Evolutionary conservation across 352 stramenopile genomes (phyloP), one percentile per base, ranked within the genome.

Genomic region (Phytophthora pseudosyringae): DNA sequence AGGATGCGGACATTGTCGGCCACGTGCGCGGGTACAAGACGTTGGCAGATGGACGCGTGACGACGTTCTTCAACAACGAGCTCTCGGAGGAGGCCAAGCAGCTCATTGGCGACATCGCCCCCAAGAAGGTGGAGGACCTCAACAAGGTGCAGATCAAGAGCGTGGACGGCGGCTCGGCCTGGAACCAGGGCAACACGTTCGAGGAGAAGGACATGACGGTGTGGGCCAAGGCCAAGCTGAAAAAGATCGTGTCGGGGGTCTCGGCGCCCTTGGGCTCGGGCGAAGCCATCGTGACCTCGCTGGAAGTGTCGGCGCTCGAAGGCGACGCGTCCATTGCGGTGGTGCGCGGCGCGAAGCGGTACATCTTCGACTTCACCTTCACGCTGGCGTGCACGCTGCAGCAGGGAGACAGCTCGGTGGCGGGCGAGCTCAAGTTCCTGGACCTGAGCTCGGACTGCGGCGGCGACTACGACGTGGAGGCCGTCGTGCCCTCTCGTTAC

Each of bases 11-110:
- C 12, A 76, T 91, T 15, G 69, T 69, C 16, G 73, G 64, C 36
- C 63, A 88, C 10, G 75, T 98, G 41, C 80, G 95, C 31, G 96
- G 96, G 12, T 99, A 99, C 84, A 98, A 98, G 80, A 98, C 97
- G 73, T 91, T 97, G 28, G 82, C 86, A n/a, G 94, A 99, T 66
- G 98, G 98, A 28, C 97, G 97, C 58, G 98, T 98, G 60, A 99
- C 97, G 45, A 99, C 96, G 15, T 99, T 98, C 63, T 99, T 99
- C 77, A 98, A 99, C 88, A 98, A 98, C 68, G 97, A 99, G 67
- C 85, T 99, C 13, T 97, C 90, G 21, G 97, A 99, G 49, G 93
- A 99, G 63, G 93, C 92, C n/a, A 99, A 98, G 67, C 78, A 86
- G 55, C 95, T 99, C 70, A 98, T 98, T 60, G 97, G 98, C 47